Evolutionary conservation across 768 basidiomycete species (phyloP).

Genomic region (Naganishia antarctica): DNA sequence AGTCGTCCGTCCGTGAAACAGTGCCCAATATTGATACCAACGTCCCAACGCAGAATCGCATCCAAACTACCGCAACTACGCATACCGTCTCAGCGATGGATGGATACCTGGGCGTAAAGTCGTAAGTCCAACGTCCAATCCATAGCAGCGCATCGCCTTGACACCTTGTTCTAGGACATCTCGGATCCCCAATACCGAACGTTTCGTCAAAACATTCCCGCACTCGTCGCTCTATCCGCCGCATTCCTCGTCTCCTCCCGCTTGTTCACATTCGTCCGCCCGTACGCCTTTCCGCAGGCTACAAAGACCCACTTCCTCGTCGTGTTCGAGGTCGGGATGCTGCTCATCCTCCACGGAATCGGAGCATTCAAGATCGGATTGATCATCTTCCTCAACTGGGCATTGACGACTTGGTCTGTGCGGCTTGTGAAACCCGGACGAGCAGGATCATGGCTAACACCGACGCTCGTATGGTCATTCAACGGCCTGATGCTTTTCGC

Average conservation of each 20-base stretch:
- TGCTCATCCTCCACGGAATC: conserved; percentile 72
- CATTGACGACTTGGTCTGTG: conserved; percentile 48
- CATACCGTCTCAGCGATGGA: conserved; percentile 59
- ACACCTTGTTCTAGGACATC: conserved; percentile 62
- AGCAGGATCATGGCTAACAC: conserved; percentile 29
- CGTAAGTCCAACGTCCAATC: conserved; percentile 54
- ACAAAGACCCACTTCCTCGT: conserved; percentile 25
- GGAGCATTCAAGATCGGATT: conserved; percentile 69
- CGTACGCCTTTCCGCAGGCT: conserved; percentile 6
- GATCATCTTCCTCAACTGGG: conserved; percentile 60
- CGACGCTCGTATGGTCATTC: conserved; percentile 64
- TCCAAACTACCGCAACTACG: conserved; percentile 66
- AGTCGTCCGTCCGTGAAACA: conserved; percentile 45
- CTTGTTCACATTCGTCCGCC: conserved; percentile 41
- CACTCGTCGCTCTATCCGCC: conserved; percentile 56
- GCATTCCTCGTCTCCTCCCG: conserved; percentile 65
- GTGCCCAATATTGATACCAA: neutral
- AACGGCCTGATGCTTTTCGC: conserved; percentile 68
- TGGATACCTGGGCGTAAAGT: conserved; percentile 78
- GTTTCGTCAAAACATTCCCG: conserved; percentile 73
- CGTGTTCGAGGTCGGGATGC: conserved; percentile 52
- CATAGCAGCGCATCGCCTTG: neutral
- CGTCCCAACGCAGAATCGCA: conserved; percentile 48
- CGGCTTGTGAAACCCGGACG: conserved; percentile 53
- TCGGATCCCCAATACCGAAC: conserved; percentile 85